A percentile compares a stretch with the other conserved stretches of the same genome.
Evolutionary conservation across 495 filamentous ascomycete species (phyloP).

Genomic region (Polyplosphaeria fusca): DNA sequence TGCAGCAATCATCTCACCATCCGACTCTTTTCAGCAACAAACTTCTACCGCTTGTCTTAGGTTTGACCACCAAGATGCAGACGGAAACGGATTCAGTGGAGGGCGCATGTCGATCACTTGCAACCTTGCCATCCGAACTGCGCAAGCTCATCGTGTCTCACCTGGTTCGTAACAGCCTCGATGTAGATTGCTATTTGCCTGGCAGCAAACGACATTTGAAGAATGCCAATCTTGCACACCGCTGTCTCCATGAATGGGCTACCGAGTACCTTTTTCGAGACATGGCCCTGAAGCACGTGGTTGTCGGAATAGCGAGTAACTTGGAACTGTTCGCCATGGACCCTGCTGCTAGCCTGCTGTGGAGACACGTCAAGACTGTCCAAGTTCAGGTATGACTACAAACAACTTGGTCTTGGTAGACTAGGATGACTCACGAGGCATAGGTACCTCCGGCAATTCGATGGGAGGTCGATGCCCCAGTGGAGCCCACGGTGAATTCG

Average conservation of each 20-base stretch:
- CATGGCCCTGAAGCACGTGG: conserved; percentile 14
- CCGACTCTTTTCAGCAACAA: too few relatives aligned
- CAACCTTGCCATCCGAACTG: conserved; percentile 16
- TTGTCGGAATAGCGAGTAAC: conserved; percentile 2
- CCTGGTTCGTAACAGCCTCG: not conserved
- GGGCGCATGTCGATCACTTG: too few relatives aligned
- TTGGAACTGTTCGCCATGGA: conserved; percentile 6
- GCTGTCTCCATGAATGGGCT: conserved; percentile 22
- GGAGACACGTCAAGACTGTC: conserved; percentile 15
- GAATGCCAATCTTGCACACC: conserved; percentile 24
- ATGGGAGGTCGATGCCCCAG: conserved; percentile 8
- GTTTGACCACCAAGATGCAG: too few relatives aligned
- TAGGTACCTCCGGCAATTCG: conserved; percentile 24
- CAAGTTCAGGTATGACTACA: conserved; percentile 7
- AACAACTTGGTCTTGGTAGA: not conserved
- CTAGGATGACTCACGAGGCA: not conserved
- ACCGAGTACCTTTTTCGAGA: conserved; percentile 24
- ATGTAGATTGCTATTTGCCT: not conserved
- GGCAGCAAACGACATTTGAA: conserved; percentile 18
- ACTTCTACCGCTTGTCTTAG: too few relatives aligned
- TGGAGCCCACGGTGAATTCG: not conserved
- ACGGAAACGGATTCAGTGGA: too few relatives aligned
- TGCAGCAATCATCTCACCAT: too few relatives aligned
- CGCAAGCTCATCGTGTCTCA: conserved; percentile 16
- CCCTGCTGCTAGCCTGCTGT: not conserved